These are phyloP conservation scores for Cerioporus squamosus DNA, from an alignment of 1,284 basidiomycete species.

Conservation along the genomic window DNA sequence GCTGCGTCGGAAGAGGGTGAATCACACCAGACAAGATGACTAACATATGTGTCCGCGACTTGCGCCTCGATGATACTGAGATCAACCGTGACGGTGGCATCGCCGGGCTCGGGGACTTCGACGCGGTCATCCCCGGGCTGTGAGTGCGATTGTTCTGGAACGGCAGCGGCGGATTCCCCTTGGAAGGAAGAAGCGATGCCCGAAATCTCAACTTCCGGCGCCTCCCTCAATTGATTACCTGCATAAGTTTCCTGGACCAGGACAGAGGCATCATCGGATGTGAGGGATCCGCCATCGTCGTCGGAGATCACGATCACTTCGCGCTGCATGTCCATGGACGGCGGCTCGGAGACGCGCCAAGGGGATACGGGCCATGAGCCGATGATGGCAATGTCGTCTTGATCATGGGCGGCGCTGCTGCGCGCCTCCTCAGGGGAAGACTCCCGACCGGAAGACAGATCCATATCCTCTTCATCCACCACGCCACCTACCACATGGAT, in stretches of 20 bases:
- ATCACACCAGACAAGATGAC: constrained; percentile 1
- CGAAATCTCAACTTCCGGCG: constrained; percentile 6
- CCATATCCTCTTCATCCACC: constrained; percentile 21
- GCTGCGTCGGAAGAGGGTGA: not conserved
- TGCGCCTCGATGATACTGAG: constrained; percentile 6
- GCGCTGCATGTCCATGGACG: not conserved
- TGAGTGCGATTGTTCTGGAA: not conserved
- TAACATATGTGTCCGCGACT: constrained; percentile 18
- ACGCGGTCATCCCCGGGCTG: not conserved
- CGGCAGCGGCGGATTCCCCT: not conserved
- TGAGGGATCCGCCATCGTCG: constrained; percentile 14
- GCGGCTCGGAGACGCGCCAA: not conserved
- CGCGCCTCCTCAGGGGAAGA: constrained; percentile 2
- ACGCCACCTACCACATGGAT: not conserved
- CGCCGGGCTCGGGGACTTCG: constrained; percentile 1
- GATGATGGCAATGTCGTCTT: constrained; percentile 12
- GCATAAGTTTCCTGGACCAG: not conserved
- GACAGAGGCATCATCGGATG: not conserved
- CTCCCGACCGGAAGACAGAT: constrained; percentile 21
- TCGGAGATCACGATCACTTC: constrained; percentile 21
- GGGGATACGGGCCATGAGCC: constrained; percentile 17
- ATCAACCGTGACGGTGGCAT: not conserved
- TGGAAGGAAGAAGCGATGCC: not conserved
- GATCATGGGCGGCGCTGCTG: not conserved
- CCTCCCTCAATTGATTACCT: not conserved